Evolutionary conservation across 441 rosid genomes (phyloP).

Genomic region (Erysimum pusillum): DNA sequence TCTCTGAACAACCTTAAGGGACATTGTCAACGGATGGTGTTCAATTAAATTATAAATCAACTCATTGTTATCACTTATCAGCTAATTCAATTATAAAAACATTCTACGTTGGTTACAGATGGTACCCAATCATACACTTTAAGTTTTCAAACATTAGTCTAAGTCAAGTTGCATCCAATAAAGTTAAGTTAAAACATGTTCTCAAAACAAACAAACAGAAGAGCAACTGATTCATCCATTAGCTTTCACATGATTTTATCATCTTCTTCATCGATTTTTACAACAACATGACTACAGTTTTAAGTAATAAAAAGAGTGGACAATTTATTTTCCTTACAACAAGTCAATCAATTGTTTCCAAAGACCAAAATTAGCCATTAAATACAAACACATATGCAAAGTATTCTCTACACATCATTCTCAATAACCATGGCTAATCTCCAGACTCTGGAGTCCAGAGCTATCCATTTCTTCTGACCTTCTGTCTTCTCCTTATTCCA

Average conservation of each 20-base stretch:
- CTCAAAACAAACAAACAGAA: not conserved
- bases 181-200: not conserved
- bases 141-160: not conserved
- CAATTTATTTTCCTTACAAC: too few relatives aligned
- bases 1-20: slow-evolving; percentile 6
- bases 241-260: not conserved
- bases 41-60: not conserved
- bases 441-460: too few relatives aligned
- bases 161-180: slow-evolving; percentile 10
- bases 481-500: slow-evolving; percentile 50
- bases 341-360: not conserved
- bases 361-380: not conserved
- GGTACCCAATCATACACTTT: not conserved
- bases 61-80: not conserved
- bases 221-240: not conserved
- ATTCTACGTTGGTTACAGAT: not conserved
- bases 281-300: not conserved
- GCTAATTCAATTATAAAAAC: slow-evolving; percentile 7
- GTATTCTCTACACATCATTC: slow-evolving; percentile 11
- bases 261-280: not conserved
- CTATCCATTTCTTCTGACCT: slow-evolving; percentile 32
- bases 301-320: too few relatives aligned
- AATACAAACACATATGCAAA: too few relatives aligned
- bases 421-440: slow-evolving; percentile 45
- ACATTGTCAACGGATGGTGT: not conserved